Evolutionary conservation across 2,329 filamentous ascomycete species (phyloP), one percentile per base, ranked within the genome.

Genomic region (Xylaria sp.): DNA sequence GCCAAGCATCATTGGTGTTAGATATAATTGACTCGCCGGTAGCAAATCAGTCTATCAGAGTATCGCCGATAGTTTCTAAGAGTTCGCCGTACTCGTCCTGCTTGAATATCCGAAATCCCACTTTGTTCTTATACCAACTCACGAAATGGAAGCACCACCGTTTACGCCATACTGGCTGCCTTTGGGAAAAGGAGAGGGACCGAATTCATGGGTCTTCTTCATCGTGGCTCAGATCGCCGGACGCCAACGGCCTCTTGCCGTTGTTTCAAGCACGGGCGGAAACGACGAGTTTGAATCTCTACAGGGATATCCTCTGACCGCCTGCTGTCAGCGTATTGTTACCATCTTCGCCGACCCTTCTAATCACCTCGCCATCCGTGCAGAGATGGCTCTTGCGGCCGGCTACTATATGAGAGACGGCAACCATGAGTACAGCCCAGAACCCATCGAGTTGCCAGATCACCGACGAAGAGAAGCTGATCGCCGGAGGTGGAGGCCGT

Each of bases 151-250:
- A n/a, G n/a, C n/a, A n/a, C n/a, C n/a, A n/a, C n/a, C 52, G 9
- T 65, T 65, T 46, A 58, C 21, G 19, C 64, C 64, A 7, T 67
- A 67, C 21, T 67, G 64, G 64, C 21, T n/a, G 38, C 53, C 57
- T 4, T 21, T 59, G 1, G 33, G 21, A 11, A 4, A 25, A 27
- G 37, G 51, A 2, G 21, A 15, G 9, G 65, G 65, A 5, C 65
- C 65, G 19, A 64, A 66, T 21, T 65, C 62, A 6, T 68, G 66
- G 66, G 54, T 63, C 37, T 65, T 68, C 53, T 68, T 54, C 25
- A 57, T 46, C 38, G 56, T 68, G 7, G 59, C 65, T 13, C 23
- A 59, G 25, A 60, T 63, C 23, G 60, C 48, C n/a, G 58, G 60
- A 6, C 48, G 56, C 44, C 54, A 63, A 46, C 62, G 60, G 1